Conservation (phyloP, 2,329 filamentous ascomycete genomes). For the Penicillium brasilianum region DNA sequence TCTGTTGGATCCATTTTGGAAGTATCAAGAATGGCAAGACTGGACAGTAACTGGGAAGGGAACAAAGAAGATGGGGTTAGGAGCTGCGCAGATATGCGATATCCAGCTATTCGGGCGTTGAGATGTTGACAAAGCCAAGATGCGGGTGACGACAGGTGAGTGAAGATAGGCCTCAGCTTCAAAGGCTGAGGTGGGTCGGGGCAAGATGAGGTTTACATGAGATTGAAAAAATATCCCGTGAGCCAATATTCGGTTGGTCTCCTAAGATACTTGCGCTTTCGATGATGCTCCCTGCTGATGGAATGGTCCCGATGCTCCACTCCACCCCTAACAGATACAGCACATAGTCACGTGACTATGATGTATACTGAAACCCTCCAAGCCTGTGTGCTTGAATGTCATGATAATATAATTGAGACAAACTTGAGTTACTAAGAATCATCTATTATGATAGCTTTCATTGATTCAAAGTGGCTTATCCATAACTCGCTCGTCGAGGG, state of each 20-base stretch:
- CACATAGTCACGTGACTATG: neutral
- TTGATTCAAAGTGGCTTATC: neutral
- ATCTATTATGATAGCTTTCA: neutral
- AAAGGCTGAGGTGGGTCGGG: neutral
- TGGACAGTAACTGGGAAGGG: no score
- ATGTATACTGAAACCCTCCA: neutral
- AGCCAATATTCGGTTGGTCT: neutral
- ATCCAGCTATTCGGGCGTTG: neutral
- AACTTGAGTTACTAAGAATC: neutral
- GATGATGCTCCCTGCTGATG: neutral
- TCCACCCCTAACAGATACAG: neutral
- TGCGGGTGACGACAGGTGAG: neutral
- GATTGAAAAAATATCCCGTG: neutral
- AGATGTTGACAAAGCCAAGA: slow-evolving; percentile 4
- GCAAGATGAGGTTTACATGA: neutral
- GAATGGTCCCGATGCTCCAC: neutral
- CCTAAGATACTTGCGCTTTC: neutral
- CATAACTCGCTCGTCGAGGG: neutral
- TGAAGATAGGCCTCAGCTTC: neutral
- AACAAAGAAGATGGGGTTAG: neutral
- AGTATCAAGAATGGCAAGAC: neutral
- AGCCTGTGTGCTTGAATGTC: no score
- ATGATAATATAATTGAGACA: no score
- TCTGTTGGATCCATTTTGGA: slow-evolving; percentile 8
- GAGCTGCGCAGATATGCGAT: neutral